Base-by-base conservation (phyloP, 805 yeast species). In the Millerago galiae region DNA sequence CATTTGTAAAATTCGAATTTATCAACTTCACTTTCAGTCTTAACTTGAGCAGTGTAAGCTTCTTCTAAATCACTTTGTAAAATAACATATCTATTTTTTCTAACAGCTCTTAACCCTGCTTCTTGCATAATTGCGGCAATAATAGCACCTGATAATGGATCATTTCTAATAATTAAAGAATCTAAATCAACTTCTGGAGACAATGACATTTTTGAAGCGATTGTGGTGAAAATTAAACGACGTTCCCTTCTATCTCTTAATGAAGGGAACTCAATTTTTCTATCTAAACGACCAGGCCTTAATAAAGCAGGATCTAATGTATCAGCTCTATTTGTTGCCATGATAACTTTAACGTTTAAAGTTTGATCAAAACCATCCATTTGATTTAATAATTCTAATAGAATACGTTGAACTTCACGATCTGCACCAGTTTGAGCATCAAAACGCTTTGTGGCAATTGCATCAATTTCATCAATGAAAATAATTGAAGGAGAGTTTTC, bases 341-440 rank as follows among this genome's bases (percentile, higher is more conserved):
- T 93, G 50, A 93, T 93, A 30, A 93, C 97, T 70, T 93, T 93
- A 41, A 93, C 99, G 50, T 89, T 90, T 7, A 96, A 79, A 2
- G 84, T 71, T 70, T 93, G 99, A 61, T 93, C 99, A 56, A 93
- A 93, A 39, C 99, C 99, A 67, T 93, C 99, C 99, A 93, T 93
- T 70, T 93, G 99, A 57, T 95, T 93, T 58, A 93, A 75, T 60
- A 93, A 74, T 70, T 93, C 99, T 60, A 93, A 82, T 65, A 93
- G 73, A 53, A 91, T 93, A 71, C 99, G 87, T 70, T 93, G 99
- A 42, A 93, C 99, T 70, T 93, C 99, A 67, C 99, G 81, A 68
- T 93, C 99, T 29, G 99, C 98, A 62, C 99, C 99, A 4, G 99
- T 93, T 71, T 93, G 99, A 18, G 99, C 99, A 67, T 93, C 99